Evolutionary conservation across 2,329 filamentous ascomycete species (phyloP).

Genomic region (Zymoseptoria brevis): DNA sequence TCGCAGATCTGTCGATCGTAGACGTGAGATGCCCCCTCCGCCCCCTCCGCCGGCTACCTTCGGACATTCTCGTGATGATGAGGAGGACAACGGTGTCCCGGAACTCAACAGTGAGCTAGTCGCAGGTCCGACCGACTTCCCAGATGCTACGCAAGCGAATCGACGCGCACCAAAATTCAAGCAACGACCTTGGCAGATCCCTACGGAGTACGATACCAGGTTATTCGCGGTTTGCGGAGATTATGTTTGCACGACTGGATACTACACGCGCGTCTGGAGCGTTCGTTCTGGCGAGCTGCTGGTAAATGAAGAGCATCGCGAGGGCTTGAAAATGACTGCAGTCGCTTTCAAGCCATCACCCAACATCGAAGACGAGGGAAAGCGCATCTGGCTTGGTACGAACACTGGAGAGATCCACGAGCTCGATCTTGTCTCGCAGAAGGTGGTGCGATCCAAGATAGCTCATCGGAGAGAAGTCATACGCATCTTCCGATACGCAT

Average conservation of each 20-base stretch:
- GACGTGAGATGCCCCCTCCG: slow-evolving; percentile 17
- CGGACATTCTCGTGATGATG: slow-evolving; percentile 32
- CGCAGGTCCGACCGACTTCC: slow-evolving; percentile 50
- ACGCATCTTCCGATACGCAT: slow-evolving; percentile 76
- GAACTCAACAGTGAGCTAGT: slow-evolving; percentile 11
- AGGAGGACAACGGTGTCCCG: slow-evolving; percentile 33
- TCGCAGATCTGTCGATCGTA: slow-evolving; percentile 23
- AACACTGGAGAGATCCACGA: slow-evolving; percentile 83
- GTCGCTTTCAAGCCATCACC: slow-evolving; percentile 77
- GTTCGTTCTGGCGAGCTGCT: slow-evolving; percentile 71
- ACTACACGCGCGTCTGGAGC: slow-evolving; percentile 83
- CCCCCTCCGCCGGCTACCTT: slow-evolving; percentile 7
- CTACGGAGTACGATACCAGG: slow-evolving; percentile 78
- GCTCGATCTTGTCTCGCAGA: slow-evolving; percentile 69
- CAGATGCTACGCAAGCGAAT: slow-evolving; percentile 77
- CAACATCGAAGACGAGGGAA: slow-evolving; percentile 71
- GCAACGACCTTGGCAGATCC: slow-evolving; percentile 65
- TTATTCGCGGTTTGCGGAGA: slow-evolving; percentile 83
- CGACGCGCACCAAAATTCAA: slow-evolving; percentile 70
- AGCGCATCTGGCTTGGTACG: slow-evolving; percentile 80
- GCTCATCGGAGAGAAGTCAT: slow-evolving; percentile 76
- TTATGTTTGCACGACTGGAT: slow-evolving; percentile 77
- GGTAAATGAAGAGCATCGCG: slow-evolving; percentile 73
- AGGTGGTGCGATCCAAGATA: slow-evolving; percentile 59
- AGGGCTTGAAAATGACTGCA: slow-evolving; percentile 73